These are phyloP conservation scores for Ramalina peruviana DNA, from an alignment of 495 filamentous ascomycete genomes.

Conservation along the genomic window DNA sequence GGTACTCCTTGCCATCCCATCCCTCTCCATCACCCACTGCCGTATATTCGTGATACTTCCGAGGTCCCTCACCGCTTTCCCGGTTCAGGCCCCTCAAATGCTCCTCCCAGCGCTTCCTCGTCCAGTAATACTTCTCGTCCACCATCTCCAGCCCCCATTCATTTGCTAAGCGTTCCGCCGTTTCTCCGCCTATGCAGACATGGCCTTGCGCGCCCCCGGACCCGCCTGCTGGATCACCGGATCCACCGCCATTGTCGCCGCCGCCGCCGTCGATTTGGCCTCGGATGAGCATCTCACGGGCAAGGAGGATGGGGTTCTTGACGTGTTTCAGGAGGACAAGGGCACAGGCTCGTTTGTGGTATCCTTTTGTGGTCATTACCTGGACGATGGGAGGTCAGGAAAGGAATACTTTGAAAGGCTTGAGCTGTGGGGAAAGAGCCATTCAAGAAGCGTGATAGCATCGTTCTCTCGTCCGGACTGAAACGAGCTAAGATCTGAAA, in stretches of 20 bases:
- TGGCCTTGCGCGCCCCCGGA: conserved; percentile 46
- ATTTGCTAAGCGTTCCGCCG: conserved; percentile 53
- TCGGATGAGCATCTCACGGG: conserved; percentile 52
- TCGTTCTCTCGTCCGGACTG: no score
- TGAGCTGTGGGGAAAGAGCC: no score
- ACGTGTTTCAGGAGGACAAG: conserved; percentile 58
- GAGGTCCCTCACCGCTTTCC: conserved; percentile 10
- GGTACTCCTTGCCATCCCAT: conserved; percentile 40
- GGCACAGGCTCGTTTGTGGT: conserved; percentile 60
- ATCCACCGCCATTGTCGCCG: conserved; percentile 47
- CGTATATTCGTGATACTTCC: conserved; percentile 20
- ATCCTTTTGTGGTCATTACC: conserved; percentile 63
- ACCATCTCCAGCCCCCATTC: conserved; percentile 66
- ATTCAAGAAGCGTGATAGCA: no score
- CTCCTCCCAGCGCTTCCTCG: conserved; percentile 68
- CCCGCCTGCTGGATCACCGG: conserved; percentile 50
- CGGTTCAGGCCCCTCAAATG: conserved; percentile 52
- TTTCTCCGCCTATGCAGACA: conserved; percentile 28
- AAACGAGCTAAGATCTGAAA: no score
- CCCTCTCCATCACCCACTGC: conserved; percentile 21
- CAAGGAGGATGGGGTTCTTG: conserved; percentile 67
- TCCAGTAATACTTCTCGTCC: conserved; percentile 62
- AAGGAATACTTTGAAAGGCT: background rate
- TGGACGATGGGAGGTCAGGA: background rate
- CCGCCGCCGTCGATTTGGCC: conserved; percentile 25